Conservation (phyloP, 805 yeast genomes). For the Candida maltosa region DNA sequence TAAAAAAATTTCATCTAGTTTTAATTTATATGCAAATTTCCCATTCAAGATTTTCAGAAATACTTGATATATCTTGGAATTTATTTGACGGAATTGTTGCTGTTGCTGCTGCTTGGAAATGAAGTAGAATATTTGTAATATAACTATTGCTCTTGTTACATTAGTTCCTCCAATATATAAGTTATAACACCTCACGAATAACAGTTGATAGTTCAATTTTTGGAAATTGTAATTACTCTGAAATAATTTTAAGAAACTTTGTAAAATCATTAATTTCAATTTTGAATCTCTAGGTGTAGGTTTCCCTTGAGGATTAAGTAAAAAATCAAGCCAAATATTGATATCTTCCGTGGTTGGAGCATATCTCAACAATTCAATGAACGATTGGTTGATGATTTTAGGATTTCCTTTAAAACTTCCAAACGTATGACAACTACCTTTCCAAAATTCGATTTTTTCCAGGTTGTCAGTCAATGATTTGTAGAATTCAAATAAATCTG, state of each 20-base stretch:
- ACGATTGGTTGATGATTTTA: conserved; percentile 38
- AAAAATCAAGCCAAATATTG: conserved; percentile 14
- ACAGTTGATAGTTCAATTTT: conserved; percentile 21
- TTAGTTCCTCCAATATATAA: conserved; percentile 50
- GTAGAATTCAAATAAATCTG: conserved; percentile 4
- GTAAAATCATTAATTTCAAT: conserved; percentile 20
- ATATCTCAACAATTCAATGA: conserved; percentile 32
- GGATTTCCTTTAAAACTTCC: conserved; percentile 57
- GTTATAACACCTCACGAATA: conserved; percentile 52
- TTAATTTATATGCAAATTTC: too few relatives aligned
- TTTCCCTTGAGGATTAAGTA: conserved; percentile 19
- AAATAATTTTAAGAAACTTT: conserved; percentile 33
- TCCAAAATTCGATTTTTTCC: conserved; percentile 42
- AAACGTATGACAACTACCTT: conserved; percentile 49
- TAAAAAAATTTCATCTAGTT: too few relatives aligned
- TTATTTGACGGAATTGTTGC: too few relatives aligned
- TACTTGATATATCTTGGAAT: too few relatives aligned
- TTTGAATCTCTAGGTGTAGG: conserved; percentile 13
- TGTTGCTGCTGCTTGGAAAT: conserved; percentile 52
- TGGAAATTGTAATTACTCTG: conserved; percentile 38
- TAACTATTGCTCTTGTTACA: conserved; percentile 31
- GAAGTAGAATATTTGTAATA: conserved; percentile 47
- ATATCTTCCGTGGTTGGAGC: conserved; percentile 3
- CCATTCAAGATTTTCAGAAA: too few relatives aligned
- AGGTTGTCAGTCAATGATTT: background rate